A percentile compares a stretch with the other conserved stretches of the same genome.
Conservation (phyloP, 495 filamentous ascomycete genomes). For the Tuber calosporum region DNA sequence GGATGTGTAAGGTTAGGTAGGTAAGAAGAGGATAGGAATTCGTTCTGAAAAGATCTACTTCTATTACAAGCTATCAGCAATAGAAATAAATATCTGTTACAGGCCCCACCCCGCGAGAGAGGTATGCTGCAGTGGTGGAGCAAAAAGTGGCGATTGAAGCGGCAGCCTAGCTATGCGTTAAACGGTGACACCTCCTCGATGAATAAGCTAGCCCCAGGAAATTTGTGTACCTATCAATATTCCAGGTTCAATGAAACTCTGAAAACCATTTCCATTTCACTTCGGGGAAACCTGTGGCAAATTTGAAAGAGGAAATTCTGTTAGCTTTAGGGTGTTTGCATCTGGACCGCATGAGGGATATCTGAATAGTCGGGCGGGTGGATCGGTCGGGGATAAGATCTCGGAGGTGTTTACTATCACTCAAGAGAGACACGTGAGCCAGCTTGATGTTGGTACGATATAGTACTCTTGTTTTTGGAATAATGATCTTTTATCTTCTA, state of each 20-base stretch:
- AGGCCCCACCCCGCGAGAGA: not conserved
- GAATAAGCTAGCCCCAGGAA: not conserved
- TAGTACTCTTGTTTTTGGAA: not conserved
- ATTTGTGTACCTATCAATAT: not conserved
- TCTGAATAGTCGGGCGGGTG: not conserved
- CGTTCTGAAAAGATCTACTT: not conserved
- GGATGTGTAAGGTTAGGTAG: not conserved
- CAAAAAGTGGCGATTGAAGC: not conserved
- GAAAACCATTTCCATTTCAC: not conserved
- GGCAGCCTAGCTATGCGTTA: not conserved
- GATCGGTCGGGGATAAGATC: not conserved
- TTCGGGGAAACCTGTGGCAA: not conserved
- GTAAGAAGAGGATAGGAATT: not conserved
- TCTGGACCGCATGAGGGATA: not conserved
- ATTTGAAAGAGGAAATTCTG: not conserved
- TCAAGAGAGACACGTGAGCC: not conserved
- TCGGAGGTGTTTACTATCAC: not conserved
- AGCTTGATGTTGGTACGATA: not conserved
- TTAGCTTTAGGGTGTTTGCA: constrained; percentile 4
- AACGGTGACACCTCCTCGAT: not conserved
- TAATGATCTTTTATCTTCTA: not conserved
- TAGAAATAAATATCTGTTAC: not conserved
- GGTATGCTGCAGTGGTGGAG: not conserved
- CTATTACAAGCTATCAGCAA: not conserved
- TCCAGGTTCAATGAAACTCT: not conserved